Percentiles rank a stretch among this genome's conserved stretches.
Evolutionary conservation across 768 basidiomycete genomes (phyloP).

Genomic region (Gelatoporia subvermispora): DNA sequence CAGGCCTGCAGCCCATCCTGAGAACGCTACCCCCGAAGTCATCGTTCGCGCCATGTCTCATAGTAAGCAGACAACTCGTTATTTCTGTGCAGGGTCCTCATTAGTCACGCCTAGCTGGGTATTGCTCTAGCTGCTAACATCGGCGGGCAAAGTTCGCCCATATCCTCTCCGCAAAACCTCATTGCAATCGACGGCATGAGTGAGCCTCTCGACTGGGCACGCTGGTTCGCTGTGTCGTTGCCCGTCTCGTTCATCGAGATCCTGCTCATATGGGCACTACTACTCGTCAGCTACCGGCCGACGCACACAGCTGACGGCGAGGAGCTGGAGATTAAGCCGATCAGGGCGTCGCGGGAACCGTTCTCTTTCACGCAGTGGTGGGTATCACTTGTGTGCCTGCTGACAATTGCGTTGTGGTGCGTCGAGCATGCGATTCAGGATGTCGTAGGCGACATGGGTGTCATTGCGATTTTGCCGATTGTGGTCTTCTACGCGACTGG

Average conservation of each 20-base stretch:
- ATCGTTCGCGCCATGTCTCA: slow-evolving; percentile 83
- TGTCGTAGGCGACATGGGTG: slow-evolving; percentile 91
- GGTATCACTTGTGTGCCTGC: slow-evolving; percentile 77
- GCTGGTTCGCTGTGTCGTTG: slow-evolving; percentile 91
- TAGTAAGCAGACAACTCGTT: slow-evolving; percentile 51
- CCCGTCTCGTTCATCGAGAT: slow-evolving; percentile 88
- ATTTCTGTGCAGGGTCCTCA: neutral
- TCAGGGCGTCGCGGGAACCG: slow-evolving; percentile 75
- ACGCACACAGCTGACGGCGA: slow-evolving; percentile 67
- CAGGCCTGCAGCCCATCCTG: slow-evolving; percentile 71
- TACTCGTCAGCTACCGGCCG: slow-evolving; percentile 79
- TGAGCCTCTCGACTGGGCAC: slow-evolving; percentile 77
- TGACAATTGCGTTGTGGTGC: slow-evolving; percentile 90
- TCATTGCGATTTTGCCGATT: slow-evolving; percentile 91
- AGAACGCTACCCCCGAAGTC: slow-evolving; percentile 85
- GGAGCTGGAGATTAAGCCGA: slow-evolving; percentile 77
- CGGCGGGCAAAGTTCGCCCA: slow-evolving; percentile 95
- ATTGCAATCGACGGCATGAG: slow-evolving; percentile 90
- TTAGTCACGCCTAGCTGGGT: slow-evolving; percentile 55
- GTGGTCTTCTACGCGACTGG: slow-evolving; percentile 93
- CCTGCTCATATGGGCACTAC: slow-evolving; percentile 85
- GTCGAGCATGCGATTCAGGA: slow-evolving; percentile 73
- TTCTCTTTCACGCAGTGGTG: slow-evolving; percentile 87
- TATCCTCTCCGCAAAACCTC: slow-evolving; percentile 96
- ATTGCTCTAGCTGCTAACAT: slow-evolving; percentile 99